Conservation (phyloP, 192 early-diverging fungal genomes). For the Coemansia sp. region DNA sequence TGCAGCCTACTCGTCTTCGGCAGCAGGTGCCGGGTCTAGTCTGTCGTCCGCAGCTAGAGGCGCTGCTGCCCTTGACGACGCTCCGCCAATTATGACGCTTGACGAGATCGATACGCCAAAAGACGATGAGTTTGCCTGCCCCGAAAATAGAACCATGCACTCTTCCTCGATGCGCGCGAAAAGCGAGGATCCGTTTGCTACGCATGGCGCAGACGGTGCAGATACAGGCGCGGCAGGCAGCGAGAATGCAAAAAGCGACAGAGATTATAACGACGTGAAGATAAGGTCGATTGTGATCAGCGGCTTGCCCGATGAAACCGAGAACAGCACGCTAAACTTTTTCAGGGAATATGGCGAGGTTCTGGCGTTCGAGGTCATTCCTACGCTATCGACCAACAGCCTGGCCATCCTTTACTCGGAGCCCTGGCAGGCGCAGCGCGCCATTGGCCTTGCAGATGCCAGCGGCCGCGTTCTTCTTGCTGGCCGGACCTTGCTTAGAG, state of each 20-base stretch:
- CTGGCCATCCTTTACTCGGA: conserved; percentile 41
- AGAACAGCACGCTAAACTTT: conserved; percentile 37
- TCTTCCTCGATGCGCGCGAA: neutral
- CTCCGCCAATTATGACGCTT: conserved; percentile 41
- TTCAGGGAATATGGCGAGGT: conserved; percentile 39
- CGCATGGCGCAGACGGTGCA: conserved; percentile 3
- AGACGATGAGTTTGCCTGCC: conserved; percentile 6
- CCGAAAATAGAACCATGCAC: neutral
- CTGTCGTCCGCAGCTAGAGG: conserved; percentile 9
- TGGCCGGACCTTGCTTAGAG: conserved; percentile 19
- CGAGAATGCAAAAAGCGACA: conserved; percentile 8
- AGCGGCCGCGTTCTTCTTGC: conserved; percentile 29
- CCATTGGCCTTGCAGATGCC: conserved; percentile 23
- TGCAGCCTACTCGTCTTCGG: conserved; percentile 29
- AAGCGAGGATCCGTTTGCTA: conserved; percentile 16
- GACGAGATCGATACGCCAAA: conserved; percentile 34
- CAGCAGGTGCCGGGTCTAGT: neutral
- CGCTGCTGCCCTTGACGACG: conserved; percentile 35
- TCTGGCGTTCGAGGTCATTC: conserved; percentile 30
- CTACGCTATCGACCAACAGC: conserved; percentile 12
- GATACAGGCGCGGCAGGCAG: neutral
- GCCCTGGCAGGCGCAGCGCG: conserved; percentile 53
- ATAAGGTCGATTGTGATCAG: conserved; percentile 33
- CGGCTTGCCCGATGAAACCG: conserved; percentile 27
- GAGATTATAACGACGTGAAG: conserved; percentile 38